Evolutionary conservation across 148 eudicot species (phyloP), one percentile per base, ranked within the genome.

Genomic region (Dianthus caryophyllus): DNA sequence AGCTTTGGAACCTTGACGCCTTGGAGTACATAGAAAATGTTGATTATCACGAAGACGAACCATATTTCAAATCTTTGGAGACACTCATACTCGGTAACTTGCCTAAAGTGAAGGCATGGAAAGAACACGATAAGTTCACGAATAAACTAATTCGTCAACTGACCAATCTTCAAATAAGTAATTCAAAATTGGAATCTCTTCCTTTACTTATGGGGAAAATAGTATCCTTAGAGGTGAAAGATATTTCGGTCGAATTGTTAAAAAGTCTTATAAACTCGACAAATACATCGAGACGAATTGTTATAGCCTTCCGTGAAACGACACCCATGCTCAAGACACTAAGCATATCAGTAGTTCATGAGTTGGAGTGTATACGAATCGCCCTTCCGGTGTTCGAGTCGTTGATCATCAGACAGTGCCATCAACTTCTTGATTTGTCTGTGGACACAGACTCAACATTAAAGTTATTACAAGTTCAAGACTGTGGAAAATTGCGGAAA

Each of bases 1-100:
- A 24, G 4, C 66, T 66, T 57, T 57, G 65, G 21, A 14, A 24
- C 18, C 58, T 66, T 1, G 4, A 16, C 10, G 55, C 22, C 15
- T 13, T 73, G 31, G 41, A 57, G 22, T 73, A 58, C 30, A n/a
- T 65, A 13, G 66, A 65, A 7, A 21, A 1, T 13, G 30, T 30
- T 18, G 5, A 1, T 0, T 6, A 1, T 16, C 20, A 21, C 20
- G 39, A 3, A 9, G 14, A 21, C 1, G 5, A 1, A n/a, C 11
- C 2, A 0, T 72, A 65, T 59, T 57, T 72, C 57, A 58, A 57
- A 2, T 65, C 20, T 1, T 72, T 72, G 26, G 65, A 65, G 58
- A 4, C 15, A 0, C n/a, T 72, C 3, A 33, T 8, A n/a, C 33
- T 73, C 50, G n/a, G 16, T 2, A 9, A 48, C 22, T 48, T 73